Evolutionary conservation across 176 grass and related monocot species (phyloP).

Genomic region (Oryza longistaminata): DNA sequence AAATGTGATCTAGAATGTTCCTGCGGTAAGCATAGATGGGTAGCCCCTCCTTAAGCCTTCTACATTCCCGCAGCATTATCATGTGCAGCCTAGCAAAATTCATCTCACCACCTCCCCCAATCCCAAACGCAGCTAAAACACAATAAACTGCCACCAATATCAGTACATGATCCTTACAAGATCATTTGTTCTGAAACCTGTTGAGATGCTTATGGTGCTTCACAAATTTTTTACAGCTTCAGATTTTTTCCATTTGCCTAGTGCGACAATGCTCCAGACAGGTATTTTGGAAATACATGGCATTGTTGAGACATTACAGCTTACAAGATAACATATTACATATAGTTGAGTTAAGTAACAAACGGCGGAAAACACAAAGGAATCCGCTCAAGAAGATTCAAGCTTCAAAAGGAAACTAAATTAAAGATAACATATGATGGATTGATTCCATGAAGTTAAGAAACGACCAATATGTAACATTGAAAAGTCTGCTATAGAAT

Average conservation of each 20-base stretch:
- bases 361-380: not conserved
- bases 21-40: slow-evolving; percentile 67
- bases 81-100: slow-evolving; percentile 59
- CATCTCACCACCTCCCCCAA: slow-evolving; percentile 33
- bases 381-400: not conserved
- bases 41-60: slow-evolving; percentile 80
- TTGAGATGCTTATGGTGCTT: not conserved
- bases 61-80: slow-evolving; percentile 64
- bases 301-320: not conserved
- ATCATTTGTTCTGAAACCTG: too few relatives aligned
- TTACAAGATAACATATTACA: not conserved
- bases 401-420: not conserved
- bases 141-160: too few relatives aligned
- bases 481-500: not conserved
- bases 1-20: slow-evolving; percentile 61
- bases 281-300: too few relatives aligned
- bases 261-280: too few relatives aligned
- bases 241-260: too few relatives aligned
- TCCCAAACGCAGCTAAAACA: too few relatives aligned
- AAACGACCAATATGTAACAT: not conserved
- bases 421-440: not conserved
- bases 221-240: too few relatives aligned
- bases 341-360: too few relatives aligned
- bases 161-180: too few relatives aligned
- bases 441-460: slow-evolving; percentile 1